Evolutionary conservation across 768 basidiomycete genomes (phyloP), one percentile per base, ranked within the genome.

Genomic region (Collybiopsis confluens): DNA sequence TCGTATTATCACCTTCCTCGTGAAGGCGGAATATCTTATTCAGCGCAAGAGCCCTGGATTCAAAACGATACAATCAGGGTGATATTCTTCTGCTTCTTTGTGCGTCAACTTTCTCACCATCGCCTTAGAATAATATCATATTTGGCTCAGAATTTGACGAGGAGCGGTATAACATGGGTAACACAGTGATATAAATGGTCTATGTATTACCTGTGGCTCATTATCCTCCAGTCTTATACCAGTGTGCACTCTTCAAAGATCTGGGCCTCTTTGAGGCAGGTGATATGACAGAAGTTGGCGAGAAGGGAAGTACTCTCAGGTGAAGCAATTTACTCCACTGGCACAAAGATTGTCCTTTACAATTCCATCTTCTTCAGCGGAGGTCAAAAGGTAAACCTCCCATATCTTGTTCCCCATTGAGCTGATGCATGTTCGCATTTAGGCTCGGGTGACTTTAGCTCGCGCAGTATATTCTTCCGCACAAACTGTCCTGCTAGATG

Each of bases 1-100:
- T 70, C 78, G 1, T 81, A 73, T 68, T 78, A 74, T 64, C 75
- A 75, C 55, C 69, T 85, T 1, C 83, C 84, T 13, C 69, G 83
- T 5, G 64, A 66, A 8, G 76, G 74, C 1, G 83, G 84, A 10
- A 73, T 86, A 10, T 78, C 82, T 8, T 85, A 83, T 62, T 78
- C 81, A 2, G 78, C 81, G 3, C 84, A 87, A 62, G 81, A 83
- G 59, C 73, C 80, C 2, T 87, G 85, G 85, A 73, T 85, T 5
- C 73, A 79, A 62, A 84, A 82, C 48, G 80, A 80, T 55, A 82
- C 78, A 0, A 79, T 82, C 56, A 71, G 63, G 61, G 77, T 77
- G 41, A 15, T n/a, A 23, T 13, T 16, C n/a, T 26, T 4, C 5
- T 13, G 6, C 2, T 47, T 2, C 18, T n/a, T 6, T 16, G 10